phyloP scores from a whole-genome alignment of 441 rosid genomes.

The Adansonia rubrostipa region DNA sequence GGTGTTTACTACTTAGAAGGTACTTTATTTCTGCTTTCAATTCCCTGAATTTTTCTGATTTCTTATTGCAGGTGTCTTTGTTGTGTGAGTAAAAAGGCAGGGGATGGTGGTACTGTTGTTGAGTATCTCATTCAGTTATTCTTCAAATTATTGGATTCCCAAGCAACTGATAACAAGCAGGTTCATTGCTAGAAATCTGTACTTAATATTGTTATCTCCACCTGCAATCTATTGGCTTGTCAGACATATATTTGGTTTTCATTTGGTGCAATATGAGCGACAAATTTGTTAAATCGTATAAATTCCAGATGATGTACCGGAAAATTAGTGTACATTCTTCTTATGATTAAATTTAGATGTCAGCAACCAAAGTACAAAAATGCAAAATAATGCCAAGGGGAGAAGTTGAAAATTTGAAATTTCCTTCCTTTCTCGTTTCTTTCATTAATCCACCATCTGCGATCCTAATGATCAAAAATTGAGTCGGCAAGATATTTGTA shows the following conservation, averaged over 20 bases:
- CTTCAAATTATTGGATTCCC: slow-evolving; percentile 83
- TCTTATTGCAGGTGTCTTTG: slow-evolving; percentile 80
- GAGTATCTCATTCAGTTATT: slow-evolving; percentile 91
- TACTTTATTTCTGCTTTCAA: slow-evolving; percentile 17
- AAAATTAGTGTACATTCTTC: background rate
- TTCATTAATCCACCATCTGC: background rate
- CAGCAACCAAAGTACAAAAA: background rate
- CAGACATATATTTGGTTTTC: background rate
- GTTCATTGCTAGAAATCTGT: slow-evolving; percentile 45
- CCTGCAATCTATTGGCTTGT: background rate
- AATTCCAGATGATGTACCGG: background rate
- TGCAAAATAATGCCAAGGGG: background rate
- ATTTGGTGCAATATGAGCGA: background rate
- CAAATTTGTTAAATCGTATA: background rate
- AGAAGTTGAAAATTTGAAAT: background rate
- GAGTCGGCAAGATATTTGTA: no score
- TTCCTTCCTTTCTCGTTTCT: background rate
- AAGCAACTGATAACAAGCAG: slow-evolving; percentile 82
- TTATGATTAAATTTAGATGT: background rate
- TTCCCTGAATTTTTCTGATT: slow-evolving; percentile 8
- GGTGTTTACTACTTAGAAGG: background rate
- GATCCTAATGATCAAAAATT: background rate
- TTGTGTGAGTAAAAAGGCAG: slow-evolving; percentile 80
- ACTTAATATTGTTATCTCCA: slow-evolving; percentile 11
- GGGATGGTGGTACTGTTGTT: slow-evolving; percentile 70